Evolutionary conservation across 2,329 filamentous ascomycete species (phyloP).

Genomic region (Trichoderma atroviride): DNA sequence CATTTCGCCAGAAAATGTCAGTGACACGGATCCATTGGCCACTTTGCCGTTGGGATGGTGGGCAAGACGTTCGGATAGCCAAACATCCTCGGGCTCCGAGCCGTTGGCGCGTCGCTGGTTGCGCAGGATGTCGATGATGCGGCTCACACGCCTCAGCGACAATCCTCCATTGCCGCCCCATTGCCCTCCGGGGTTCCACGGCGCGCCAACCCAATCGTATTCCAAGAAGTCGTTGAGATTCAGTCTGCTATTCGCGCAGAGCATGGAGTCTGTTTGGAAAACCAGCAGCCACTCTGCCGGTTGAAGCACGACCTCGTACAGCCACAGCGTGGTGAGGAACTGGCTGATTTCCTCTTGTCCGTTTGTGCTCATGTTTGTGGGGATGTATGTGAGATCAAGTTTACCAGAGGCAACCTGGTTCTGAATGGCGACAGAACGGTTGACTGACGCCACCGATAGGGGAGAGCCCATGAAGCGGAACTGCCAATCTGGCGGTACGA

Average conservation of each 20-base stretch:
- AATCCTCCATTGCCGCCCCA: constrained; percentile 57
- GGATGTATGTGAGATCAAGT: constrained; percentile 55
- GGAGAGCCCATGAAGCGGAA: constrained; percentile 59
- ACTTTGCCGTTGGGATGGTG: constrained; percentile 51
- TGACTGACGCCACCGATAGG: constrained; percentile 49
- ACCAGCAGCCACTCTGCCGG: constrained; percentile 58
- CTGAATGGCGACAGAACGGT: constrained; percentile 50
- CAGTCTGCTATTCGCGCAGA: constrained; percentile 55
- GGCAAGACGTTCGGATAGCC: constrained; percentile 57
- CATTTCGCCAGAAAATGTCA: constrained; percentile 56
- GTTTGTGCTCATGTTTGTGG: constrained; percentile 53
- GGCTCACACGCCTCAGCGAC: constrained; percentile 55
- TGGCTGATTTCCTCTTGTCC: constrained; percentile 56
- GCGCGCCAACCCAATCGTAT: constrained; percentile 58
- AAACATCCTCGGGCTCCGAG: constrained; percentile 58
- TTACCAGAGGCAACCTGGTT: constrained; percentile 48
- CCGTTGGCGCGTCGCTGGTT: constrained; percentile 49
- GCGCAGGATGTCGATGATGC: constrained; percentile 55
- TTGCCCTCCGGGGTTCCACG: constrained; percentile 47
- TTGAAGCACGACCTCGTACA: constrained; percentile 53
- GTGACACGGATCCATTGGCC: constrained; percentile 54
- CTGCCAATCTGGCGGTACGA: constrained; percentile 60
- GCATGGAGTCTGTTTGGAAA: constrained; percentile 58
- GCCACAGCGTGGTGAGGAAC: constrained; percentile 55
- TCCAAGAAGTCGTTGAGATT: constrained; percentile 54